A percentile compares a stretch with the other conserved stretches of the same genome.
These are phyloP conservation scores for Fomitopsis pinicola DNA, from an alignment of 1,284 basidiomycete genomes.

Conservation along the genomic window DNA sequence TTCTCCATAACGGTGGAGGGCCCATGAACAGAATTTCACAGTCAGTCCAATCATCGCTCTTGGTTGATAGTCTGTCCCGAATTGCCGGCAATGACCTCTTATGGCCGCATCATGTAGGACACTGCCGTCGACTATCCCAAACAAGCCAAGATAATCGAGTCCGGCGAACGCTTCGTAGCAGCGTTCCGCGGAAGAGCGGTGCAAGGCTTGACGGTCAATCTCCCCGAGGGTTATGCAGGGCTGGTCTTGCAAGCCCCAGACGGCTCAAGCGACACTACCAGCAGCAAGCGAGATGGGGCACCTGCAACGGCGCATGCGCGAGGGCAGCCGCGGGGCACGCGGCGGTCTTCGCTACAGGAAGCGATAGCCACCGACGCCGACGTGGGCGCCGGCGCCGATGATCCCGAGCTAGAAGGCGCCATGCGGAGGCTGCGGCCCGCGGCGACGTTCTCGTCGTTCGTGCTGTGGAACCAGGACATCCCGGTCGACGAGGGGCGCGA, in stretches of 20 bases:
- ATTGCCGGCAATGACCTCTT: too few species aligned
- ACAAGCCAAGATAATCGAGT: not conserved
- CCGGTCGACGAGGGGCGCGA: conserved; percentile 62
- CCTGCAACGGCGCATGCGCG: conserved; percentile 1
- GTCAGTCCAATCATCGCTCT: too few species aligned
- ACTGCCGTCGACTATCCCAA: conserved; percentile 3
- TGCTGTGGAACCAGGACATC: conserved; percentile 70
- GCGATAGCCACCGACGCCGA: conserved; percentile 14
- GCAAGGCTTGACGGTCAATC: conserved; percentile 53
- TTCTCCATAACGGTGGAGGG: too few species aligned
- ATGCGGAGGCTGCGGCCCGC: conserved; percentile 39
- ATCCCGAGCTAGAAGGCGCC: conserved; percentile 11
- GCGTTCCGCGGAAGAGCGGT: conserved; percentile 71
- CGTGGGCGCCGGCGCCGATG: conserved; percentile 13
- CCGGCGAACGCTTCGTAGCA: conserved; percentile 36
- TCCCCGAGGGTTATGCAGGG: conserved; percentile 68
- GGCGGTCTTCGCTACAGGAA: conserved; percentile 12
- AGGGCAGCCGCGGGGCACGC: conserved; percentile 19
- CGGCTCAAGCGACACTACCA: conserved; percentile 15
- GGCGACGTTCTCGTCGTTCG: conserved; percentile 56
- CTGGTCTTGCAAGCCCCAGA: conserved; percentile 45
- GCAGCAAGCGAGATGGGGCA: conserved; percentile 6
- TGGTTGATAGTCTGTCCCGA: too few species aligned
- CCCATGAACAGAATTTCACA: too few species aligned
- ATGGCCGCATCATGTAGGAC: not conserved